Evolutionary conservation across 352 stramenopile species (phyloP), one percentile per base, ranked within the genome.

Genomic region (Phytophthora podocarpi): DNA sequence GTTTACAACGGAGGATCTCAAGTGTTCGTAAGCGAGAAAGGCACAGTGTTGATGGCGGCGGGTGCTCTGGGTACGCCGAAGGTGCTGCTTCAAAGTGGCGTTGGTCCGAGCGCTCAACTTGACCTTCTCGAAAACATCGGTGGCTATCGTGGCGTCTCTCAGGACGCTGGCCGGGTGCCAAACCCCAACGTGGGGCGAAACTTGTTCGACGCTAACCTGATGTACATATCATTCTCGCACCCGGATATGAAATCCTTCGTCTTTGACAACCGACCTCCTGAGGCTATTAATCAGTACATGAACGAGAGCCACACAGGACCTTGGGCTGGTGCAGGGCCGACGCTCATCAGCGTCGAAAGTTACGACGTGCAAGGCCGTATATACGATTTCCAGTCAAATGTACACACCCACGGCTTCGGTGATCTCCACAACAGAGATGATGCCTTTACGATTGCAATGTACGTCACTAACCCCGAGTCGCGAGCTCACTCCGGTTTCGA

Each of bases 41-140:
- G 73, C 5, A 74, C 76, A 15, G 85, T 96, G 30, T 73, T 97
- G 43, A 75, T 97, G 62, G 74, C 71, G 7, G 80, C 79, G 0
- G 87, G 86, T 8, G 79, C 88, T 9, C 42, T 91, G 21, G 65
- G 74, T 26, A 91, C 86, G 6, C 87, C 89, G 15, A 90, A 95
- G 46, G 67, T 97, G 15, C 68, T 97, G 15, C 82, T 93, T 48
- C 72, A 90, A 60, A 86, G 65, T 54, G 87, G 86, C 18, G 75
- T 96, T 46, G 89, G 87, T 11, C 74, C 79, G 6, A 53, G 37
- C 12, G 57, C 78, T 18, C 74, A 91, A 45, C 71, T 96, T 7
- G 54, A 67, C 2, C 47, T 82, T 24, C 65, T 87, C 10, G 60
- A 68, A 31, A 35, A 30, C 23, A 53, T 41, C n/a, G 54, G 28